Evolutionary conservation across 2,329 filamentous ascomycete species (phyloP).

Genomic region (Botrytis squamosa): DNA sequence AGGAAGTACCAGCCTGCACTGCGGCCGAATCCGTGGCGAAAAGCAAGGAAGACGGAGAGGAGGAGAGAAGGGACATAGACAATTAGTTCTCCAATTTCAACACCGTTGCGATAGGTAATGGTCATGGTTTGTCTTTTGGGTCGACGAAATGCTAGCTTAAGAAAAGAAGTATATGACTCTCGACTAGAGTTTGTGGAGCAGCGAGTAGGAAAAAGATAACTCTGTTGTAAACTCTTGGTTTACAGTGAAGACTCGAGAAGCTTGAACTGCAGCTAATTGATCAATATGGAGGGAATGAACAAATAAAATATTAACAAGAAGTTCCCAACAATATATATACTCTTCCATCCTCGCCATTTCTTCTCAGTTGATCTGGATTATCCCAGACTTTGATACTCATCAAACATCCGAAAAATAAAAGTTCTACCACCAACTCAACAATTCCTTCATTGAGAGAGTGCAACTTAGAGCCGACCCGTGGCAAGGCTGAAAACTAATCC

Average conservation of each 20-base stretch:
- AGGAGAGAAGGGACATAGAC: constrained; percentile 43
- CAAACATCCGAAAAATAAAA: not conserved
- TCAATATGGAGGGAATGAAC: not conserved
- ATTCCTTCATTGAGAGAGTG: not conserved
- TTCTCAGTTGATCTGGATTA: not conserved
- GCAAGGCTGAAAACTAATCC: not conserved
- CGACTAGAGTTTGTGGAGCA: not conserved
- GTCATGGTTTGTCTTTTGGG: constrained; percentile 24
- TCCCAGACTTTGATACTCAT: not conserved
- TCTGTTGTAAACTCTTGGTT: not conserved
- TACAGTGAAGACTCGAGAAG: not conserved
- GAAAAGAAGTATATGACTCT: not conserved
- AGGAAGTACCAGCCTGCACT: constrained; percentile 55
- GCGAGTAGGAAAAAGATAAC: no score
- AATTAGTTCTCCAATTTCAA: constrained; percentile 46
- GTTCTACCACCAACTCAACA: not conserved
- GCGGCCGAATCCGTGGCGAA: constrained; percentile 47
- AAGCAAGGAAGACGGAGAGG: constrained; percentile 41
- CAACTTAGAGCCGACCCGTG: not conserved
- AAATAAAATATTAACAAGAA: not conserved
- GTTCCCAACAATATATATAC: constrained; percentile 2
- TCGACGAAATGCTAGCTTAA: not conserved
- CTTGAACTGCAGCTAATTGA: not conserved
- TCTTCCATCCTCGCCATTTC: not conserved
- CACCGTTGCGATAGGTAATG: constrained; percentile 40